phyloP scores from a whole-genome alignment of 345 rosid genomes.

The Rhodomyrtus tomentosa region DNA sequence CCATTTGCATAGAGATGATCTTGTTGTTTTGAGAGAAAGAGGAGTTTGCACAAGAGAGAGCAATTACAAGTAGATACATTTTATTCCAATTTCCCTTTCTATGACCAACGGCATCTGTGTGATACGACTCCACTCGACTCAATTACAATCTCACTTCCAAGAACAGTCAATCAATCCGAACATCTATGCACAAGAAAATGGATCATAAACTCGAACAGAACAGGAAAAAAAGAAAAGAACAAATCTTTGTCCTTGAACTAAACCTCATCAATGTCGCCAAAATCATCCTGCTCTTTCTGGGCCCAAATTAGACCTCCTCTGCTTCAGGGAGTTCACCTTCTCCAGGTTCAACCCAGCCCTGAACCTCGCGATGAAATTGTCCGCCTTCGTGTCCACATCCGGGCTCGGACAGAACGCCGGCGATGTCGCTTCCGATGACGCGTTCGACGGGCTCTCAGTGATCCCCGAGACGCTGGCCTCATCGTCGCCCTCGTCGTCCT shows the following conservation, averaged over 20 bases:
- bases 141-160: not conserved
- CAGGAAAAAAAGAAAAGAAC: not conserved
- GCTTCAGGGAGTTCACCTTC: slow-evolving; percentile 51
- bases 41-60: not conserved
- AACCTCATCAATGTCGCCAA: not conserved
- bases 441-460: not conserved
- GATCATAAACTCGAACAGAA: not conserved
- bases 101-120: not conserved
- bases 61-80: not conserved
- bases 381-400: slow-evolving; percentile 78
- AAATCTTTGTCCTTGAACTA: not conserved
- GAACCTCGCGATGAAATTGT: slow-evolving; percentile 68
- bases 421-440: not conserved
- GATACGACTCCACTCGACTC: not conserved
- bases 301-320: slow-evolving; percentile 55
- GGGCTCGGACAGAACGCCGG: slow-evolving; percentile 66
- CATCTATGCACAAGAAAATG: not conserved
- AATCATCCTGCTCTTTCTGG: slow-evolving; percentile 4
- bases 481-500: slow-evolving; percentile 17
- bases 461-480: slow-evolving; percentile 11
- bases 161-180: not conserved
- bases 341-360: slow-evolving; percentile 69
- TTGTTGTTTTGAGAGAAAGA: not conserved
- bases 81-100: not conserved
- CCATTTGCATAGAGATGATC: not conserved